Conservation (phyloP, 148 eudicot genomes). For the Chenopodium formosanum region DNA sequence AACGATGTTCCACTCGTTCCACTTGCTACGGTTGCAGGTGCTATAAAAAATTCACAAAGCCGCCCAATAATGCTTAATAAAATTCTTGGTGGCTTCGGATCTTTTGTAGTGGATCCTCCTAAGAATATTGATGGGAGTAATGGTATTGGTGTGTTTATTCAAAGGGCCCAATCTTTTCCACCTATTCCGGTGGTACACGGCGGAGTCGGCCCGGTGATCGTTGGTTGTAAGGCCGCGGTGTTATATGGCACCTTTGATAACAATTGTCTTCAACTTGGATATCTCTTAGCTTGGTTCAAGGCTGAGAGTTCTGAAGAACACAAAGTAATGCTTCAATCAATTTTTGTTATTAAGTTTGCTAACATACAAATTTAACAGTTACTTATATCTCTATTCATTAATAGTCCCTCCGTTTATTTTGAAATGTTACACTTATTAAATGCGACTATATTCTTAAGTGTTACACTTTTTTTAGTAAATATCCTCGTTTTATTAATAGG, state of each 20-base stretch:
- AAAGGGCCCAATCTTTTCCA: background rate
- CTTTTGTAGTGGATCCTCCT: background rate
- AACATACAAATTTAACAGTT: too few species aligned
- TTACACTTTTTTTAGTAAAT: too few species aligned
- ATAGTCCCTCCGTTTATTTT: too few species aligned
- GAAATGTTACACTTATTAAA: too few species aligned
- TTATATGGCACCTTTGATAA: background rate
- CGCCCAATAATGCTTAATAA: background rate
- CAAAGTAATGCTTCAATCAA: background rate
- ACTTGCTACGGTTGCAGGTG: background rate
- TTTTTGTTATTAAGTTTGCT: too few species aligned
- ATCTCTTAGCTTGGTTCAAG: conserved; percentile 5
- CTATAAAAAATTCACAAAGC: background rate
- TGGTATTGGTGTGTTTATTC: background rate
- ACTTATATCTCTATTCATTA: too few species aligned
- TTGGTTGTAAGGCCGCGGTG: background rate
- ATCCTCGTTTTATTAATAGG: too few species aligned
- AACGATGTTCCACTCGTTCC: background rate
- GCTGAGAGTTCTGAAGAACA: background rate
- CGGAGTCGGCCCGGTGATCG: background rate
- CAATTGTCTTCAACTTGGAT: background rate
- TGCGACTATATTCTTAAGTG: too few species aligned
- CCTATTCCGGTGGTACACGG: background rate
- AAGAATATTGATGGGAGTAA: background rate
- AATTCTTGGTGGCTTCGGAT: background rate